Conservation (phyloP, 768 basidiomycete species). For the Leccinum olivaceopallidum region DNA sequence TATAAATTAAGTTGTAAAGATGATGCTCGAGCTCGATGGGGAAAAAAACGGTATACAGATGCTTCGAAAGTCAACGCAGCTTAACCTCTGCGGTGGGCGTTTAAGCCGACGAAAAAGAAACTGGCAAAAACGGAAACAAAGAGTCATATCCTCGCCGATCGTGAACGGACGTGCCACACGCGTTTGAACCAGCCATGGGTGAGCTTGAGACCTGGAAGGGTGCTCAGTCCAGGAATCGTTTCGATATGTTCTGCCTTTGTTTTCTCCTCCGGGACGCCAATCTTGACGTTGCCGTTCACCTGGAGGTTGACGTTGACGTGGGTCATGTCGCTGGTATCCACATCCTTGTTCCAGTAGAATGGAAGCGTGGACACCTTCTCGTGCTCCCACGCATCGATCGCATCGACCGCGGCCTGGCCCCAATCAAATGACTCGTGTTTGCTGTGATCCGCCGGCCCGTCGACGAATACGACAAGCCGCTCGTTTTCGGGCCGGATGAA, state of each 20-base stretch:
- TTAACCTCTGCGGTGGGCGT: neutral
- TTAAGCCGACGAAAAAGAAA: slow-evolving; percentile 2
- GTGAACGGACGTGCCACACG: slow-evolving; percentile 34
- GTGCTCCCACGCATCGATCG: slow-evolving; percentile 60
- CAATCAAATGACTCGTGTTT: slow-evolving; percentile 71
- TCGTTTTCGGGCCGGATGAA: slow-evolving; percentile 71
- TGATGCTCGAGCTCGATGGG: neutral
- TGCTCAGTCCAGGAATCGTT: slow-evolving; percentile 20
- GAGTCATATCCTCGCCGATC: slow-evolving; percentile 22
- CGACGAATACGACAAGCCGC: slow-evolving; percentile 68
- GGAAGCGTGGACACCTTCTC: slow-evolving; percentile 32
- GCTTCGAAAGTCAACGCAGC: slow-evolving; percentile 17
- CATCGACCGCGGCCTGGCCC: slow-evolving; percentile 68
- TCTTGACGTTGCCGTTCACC: neutral
- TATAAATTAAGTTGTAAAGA: slow-evolving; percentile 8
- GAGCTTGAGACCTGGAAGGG: slow-evolving; percentile 25
- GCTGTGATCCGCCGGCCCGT: slow-evolving; percentile 56
- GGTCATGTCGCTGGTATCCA: slow-evolving; percentile 35
- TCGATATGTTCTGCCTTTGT: slow-evolving; percentile 22
- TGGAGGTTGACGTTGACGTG: slow-evolving; percentile 4
- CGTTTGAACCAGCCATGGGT: slow-evolving; percentile 34
- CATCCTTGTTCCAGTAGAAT: slow-evolving; percentile 52
- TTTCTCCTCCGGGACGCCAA: slow-evolving; percentile 4
- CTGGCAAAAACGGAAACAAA: neutral
- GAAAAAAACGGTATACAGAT: neutral